Conservation (phyloP, 345 rosid genomes). For the Gossypium bickii region DNA sequence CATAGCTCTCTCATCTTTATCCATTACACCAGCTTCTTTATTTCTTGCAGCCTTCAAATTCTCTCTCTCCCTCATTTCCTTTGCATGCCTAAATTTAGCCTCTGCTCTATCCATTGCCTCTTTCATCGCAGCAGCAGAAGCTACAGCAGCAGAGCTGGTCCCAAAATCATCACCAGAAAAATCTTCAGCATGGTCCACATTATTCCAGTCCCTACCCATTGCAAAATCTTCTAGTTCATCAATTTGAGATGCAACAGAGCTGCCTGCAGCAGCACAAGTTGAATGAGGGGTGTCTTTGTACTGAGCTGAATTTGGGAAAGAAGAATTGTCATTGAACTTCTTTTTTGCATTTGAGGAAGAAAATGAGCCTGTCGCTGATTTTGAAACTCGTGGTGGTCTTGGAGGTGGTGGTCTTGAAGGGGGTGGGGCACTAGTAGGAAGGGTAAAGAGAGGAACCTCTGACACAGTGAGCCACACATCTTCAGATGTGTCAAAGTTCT, state of each 20-base stretch:
- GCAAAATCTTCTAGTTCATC: conserved; percentile 19
- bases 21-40: conserved; percentile 52
- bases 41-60: too few relatives aligned
- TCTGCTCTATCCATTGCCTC: conserved; percentile 98
- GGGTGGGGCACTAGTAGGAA: too few relatives aligned
- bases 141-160: conserved; percentile 60
- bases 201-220: too few relatives aligned
- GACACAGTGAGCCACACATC: conserved; percentile 92
- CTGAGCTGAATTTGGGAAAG: conserved; percentile 41
- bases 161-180: conserved; percentile 50
- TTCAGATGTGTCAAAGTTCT: conserved; percentile 48
- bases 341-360: conserved; percentile 39
- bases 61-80: conserved; percentile 78
- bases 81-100: conserved; percentile 82
- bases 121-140: conserved; percentile 94
- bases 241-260: conserved; percentile 47
- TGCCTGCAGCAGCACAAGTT: conserved; percentile 32
- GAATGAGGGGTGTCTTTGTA: conserved; percentile 43
- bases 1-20: conserved; percentile 36
- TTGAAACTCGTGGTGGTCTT: conserved; percentile 48
- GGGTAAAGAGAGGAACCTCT: conserved; percentile 34
- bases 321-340: conserved; percentile 37
- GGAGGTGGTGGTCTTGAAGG: too few relatives aligned
- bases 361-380: conserved; percentile 34
- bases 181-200: conserved; percentile 22